Conservation (phyloP, 192 early-diverging fungal species). For the Backusella sp. region DNA sequence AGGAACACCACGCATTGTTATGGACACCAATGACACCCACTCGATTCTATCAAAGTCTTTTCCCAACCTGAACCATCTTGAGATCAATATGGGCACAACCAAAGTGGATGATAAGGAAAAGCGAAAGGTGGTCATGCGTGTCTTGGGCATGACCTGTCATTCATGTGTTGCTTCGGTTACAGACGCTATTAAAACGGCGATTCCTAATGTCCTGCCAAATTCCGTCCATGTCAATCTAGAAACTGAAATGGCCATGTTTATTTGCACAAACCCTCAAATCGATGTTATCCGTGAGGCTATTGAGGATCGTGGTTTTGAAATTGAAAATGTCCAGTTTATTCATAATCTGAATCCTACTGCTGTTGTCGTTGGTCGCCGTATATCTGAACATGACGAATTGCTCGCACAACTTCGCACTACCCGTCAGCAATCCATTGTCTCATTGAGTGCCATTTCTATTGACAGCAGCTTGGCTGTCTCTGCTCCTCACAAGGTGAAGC, state of each 20-base stretch:
- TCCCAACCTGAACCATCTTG: neutral
- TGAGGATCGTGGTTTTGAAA: slow-evolving; percentile 65
- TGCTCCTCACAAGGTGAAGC: slow-evolving; percentile 8
- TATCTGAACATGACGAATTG: neutral
- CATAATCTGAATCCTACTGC: slow-evolving; percentile 21
- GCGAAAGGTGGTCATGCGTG: slow-evolving; percentile 34
- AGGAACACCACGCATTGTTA: neutral
- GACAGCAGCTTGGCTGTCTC: neutral
- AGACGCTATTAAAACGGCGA: slow-evolving; percentile 40
- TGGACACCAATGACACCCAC: neutral
- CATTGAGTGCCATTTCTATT: slow-evolving; percentile 15
- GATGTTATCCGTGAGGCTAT: slow-evolving; percentile 44
- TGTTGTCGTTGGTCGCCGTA: neutral
- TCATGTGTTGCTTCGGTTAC: slow-evolving; percentile 78
- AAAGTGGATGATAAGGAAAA: neutral
- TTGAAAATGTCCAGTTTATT: slow-evolving; percentile 31
- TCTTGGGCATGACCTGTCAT: slow-evolving; percentile 83
- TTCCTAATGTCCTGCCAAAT: slow-evolving; percentile 46
- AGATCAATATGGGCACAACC: neutral
- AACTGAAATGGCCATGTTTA: slow-evolving; percentile 38
- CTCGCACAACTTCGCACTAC: neutral
- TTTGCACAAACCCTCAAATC: slow-evolving; percentile 15
- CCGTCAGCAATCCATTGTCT: neutral
- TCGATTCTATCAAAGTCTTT: neutral
- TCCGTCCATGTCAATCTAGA: slow-evolving; percentile 45